Conservation (phyloP, 306 rosid species). For the Styphnolobium japonicum region DNA sequence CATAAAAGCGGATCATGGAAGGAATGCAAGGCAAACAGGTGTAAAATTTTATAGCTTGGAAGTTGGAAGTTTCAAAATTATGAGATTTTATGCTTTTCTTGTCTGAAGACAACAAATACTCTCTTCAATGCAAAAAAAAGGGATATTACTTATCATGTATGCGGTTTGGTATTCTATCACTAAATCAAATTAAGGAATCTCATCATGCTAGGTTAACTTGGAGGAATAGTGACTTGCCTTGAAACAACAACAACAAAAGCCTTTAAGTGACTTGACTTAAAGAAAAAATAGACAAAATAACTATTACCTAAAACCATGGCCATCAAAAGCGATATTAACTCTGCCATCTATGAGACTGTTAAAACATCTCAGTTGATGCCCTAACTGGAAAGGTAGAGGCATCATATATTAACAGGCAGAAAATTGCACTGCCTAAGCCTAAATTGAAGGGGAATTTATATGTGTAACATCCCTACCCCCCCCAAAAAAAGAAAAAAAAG, state of each 20-base stretch:
- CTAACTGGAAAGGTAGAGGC: neutral
- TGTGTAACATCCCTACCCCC: neutral
- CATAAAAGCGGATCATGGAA: neutral
- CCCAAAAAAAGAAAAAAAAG: neutral
- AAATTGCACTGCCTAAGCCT: neutral
- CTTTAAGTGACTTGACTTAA: no score
- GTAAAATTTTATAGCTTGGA: neutral
- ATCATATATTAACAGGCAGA: neutral
- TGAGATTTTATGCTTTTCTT: neutral
- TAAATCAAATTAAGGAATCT: neutral
- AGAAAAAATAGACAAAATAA: neutral
- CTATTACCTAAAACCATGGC: neutral
- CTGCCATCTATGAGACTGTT: neutral
- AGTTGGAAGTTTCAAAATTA: neutral
- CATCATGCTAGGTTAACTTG: neutral
- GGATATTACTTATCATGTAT: neutral
- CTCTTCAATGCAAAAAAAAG: neutral
- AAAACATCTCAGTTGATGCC: neutral
- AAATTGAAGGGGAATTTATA: neutral
- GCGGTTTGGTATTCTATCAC: constrained; percentile 9
- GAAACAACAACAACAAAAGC: no score
- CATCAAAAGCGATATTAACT: neutral
- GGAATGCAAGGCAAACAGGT: neutral
- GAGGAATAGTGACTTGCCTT: neutral
- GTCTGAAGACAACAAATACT: neutral